phyloP scores from a whole-genome alignment of 2,329 filamentous ascomycete species.

The Hypocreales sp. region DNA sequence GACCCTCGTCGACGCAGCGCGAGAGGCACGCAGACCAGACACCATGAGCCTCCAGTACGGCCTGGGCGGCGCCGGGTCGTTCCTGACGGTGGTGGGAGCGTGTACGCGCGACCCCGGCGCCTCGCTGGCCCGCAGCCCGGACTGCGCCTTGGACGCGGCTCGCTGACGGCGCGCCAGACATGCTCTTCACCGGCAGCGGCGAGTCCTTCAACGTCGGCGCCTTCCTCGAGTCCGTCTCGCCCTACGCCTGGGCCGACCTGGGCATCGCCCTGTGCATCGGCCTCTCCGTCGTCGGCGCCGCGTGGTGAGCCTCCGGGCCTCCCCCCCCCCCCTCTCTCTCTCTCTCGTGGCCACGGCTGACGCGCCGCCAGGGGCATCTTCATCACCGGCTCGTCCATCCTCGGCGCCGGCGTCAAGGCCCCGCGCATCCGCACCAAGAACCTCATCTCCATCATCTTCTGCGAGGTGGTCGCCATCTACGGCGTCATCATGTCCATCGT shows the following conservation, averaged over 20 bases:
- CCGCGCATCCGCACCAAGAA: slow-evolving; percentile 99
- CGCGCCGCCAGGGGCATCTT: slow-evolving; percentile 71
- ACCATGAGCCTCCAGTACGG: slow-evolving; percentile 62
- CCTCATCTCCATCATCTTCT: slow-evolving; percentile 99
- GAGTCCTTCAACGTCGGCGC: slow-evolving; percentile 94
- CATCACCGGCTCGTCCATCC: slow-evolving; percentile 92
- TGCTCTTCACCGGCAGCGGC: slow-evolving; percentile 95
- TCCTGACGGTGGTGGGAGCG: slow-evolving; percentile 58
- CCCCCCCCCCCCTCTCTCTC: background rate
- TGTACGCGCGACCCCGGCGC: slow-evolving; percentile 46
- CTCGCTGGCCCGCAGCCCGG: no score
- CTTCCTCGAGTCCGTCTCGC: slow-evolving; percentile 88
- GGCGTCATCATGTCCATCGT: slow-evolving; percentile 99
- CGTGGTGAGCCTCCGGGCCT: slow-evolving; percentile 51
- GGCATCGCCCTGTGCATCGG: slow-evolving; percentile 93
- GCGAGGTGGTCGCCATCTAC: slow-evolving; percentile 98
- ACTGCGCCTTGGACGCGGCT: no score
- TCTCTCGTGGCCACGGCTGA: slow-evolving; percentile 1
- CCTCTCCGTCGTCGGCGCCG: slow-evolving; percentile 88
- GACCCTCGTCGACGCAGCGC: slow-evolving; percentile 1
- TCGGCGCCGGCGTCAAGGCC: slow-evolving; percentile 90
- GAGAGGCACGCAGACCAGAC: no score
- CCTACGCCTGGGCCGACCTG: slow-evolving; percentile 80
- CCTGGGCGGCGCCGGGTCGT: slow-evolving; percentile 49
- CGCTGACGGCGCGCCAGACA: slow-evolving; percentile 44